Evolutionary conservation across 257 asterid species (phyloP).

Genomic region (Cordia subcordata): DNA sequence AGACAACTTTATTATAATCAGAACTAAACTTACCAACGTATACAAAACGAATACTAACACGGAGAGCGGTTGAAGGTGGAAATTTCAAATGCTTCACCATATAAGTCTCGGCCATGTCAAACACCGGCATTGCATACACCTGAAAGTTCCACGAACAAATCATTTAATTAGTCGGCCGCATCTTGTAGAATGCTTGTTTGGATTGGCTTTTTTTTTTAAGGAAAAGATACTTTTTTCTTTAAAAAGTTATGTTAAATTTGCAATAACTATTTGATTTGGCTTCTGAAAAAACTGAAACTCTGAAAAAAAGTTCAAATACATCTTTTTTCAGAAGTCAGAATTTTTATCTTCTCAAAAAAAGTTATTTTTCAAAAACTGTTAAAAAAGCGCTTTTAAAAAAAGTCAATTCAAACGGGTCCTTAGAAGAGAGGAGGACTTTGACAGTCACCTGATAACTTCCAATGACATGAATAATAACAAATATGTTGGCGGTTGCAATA

Average conservation of each 20-base stretch:
- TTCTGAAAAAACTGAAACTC: too few relatives aligned
- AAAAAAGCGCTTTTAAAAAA: too few relatives aligned
- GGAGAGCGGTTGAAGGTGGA: constrained; percentile 42
- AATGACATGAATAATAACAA: constrained; percentile 56
- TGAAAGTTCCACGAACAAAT: constrained; percentile 2
- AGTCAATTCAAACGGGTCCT: too few relatives aligned
- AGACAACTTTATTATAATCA: too few relatives aligned
- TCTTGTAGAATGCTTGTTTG: not conserved
- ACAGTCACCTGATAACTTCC: constrained; percentile 62
- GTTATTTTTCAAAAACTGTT: too few relatives aligned
- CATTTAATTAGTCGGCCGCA: not conserved
- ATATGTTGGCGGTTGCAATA: constrained; percentile 45
- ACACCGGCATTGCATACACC: constrained; percentile 50
- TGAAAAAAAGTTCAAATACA: too few relatives aligned
- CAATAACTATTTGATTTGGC: too few relatives aligned
- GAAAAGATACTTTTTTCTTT: too few relatives aligned
- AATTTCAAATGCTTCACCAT: constrained; percentile 40
- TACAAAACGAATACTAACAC: constrained; percentile 36
- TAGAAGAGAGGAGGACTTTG: not conserved
- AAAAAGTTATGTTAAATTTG: too few relatives aligned
- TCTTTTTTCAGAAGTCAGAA: too few relatives aligned
- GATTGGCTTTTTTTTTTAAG: too few relatives aligned
- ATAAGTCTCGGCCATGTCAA: constrained; percentile 54
- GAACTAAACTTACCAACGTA: constrained; percentile 57
- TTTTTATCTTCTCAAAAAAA: too few relatives aligned